Evolutionary conservation across 352 stramenopile species (phyloP), one percentile per base, ranked within the genome.

Genomic region (Albugo candida): DNA sequence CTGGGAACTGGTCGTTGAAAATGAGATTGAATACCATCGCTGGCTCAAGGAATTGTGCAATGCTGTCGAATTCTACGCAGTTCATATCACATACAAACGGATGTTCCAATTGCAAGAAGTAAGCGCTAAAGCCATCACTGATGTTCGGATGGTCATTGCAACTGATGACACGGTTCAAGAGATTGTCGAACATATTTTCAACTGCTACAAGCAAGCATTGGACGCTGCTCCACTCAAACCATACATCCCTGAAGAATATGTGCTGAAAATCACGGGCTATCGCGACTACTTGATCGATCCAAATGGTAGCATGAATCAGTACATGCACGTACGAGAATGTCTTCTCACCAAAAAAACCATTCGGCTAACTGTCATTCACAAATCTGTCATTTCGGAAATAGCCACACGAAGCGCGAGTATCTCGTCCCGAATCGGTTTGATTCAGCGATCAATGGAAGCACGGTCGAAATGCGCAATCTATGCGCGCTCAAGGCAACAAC

Each of bases 111-210:
- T 91, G 45, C 67, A 85, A 44, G 74, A 91, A 71, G 77, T 91
- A 41, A 91, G 75, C 42, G 60, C 74, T 0, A 79, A 81, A 39
- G 77, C 74, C 11, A 79, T 86, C 16, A 91, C 74, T 16, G 77
- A 91, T 56, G 77, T 87, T 47, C 75, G 77, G 21, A 86, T 91
- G 74, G 72, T 86, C 38, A 79, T 87, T 20, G 68, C 71, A 1
- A 83, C 75, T 0, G 67, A 71, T 4, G 76, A 91, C 54, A 91
- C 77, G 0, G 77, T 91, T n/a, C 72, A 70, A 4, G 70, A 91
- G 56, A 86, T 86, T 54, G 77, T 91, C 20, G 77, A 87, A 66
- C 72, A 85, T 47, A 87, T 91, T 20, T 91, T 91, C 53, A 84
- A 86, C 48, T 91, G 73, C 51, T 91, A 91, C 65, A 76, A 84